phyloP scores from a whole-genome alignment of 805 yeast genomes.

The Yarrowia keelungensis region DNA sequence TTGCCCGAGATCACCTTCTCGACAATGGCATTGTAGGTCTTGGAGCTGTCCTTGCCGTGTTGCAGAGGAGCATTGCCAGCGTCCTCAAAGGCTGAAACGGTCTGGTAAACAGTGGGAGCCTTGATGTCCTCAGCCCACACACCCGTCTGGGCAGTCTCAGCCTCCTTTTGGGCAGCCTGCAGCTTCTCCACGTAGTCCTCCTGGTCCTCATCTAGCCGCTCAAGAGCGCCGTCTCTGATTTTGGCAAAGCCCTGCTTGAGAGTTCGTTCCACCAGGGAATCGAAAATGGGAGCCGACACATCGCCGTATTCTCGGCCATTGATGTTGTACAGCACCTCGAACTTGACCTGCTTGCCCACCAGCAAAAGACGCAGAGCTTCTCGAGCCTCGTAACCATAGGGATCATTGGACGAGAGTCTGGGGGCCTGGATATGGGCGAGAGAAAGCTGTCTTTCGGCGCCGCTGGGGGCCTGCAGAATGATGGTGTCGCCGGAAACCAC shows the following conservation, averaged over 20 bases:
- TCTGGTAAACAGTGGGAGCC: slow-evolving; percentile 37
- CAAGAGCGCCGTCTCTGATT: slow-evolving; percentile 60
- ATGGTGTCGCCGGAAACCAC: slow-evolving; percentile 76
- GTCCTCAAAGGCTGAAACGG: slow-evolving; percentile 7
- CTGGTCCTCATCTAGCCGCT: slow-evolving; percentile 51
- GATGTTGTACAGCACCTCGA: slow-evolving; percentile 61
- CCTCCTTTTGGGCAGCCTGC: slow-evolving; percentile 54
- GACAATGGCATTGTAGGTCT: slow-evolving; percentile 65
- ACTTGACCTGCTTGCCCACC: slow-evolving; percentile 68
- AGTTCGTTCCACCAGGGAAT: slow-evolving; percentile 63
- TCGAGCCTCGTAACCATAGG: slow-evolving; percentile 62
- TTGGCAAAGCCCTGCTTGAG: slow-evolving; percentile 67
- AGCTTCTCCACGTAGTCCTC: slow-evolving; percentile 48
- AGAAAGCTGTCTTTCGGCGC: slow-evolving; percentile 64
- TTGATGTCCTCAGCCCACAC: slow-evolving; percentile 56
- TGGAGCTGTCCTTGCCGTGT: slow-evolving; percentile 43
- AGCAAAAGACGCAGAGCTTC: slow-evolving; percentile 67
- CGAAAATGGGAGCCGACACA: slow-evolving; percentile 66
- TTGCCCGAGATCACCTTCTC: slow-evolving; percentile 84
- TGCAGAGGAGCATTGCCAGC: slow-evolving; percentile 26
- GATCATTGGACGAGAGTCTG: slow-evolving; percentile 53
- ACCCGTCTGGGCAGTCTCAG: slow-evolving; percentile 60
- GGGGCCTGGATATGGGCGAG: slow-evolving; percentile 72
- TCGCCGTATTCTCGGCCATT: slow-evolving; percentile 72
- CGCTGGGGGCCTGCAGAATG: slow-evolving; percentile 59